A percentile compares a stretch with the other conserved stretches of the same genome.
Conservation (phyloP, 108 stramenopile species). For the Skeletonema potamos region DNA sequence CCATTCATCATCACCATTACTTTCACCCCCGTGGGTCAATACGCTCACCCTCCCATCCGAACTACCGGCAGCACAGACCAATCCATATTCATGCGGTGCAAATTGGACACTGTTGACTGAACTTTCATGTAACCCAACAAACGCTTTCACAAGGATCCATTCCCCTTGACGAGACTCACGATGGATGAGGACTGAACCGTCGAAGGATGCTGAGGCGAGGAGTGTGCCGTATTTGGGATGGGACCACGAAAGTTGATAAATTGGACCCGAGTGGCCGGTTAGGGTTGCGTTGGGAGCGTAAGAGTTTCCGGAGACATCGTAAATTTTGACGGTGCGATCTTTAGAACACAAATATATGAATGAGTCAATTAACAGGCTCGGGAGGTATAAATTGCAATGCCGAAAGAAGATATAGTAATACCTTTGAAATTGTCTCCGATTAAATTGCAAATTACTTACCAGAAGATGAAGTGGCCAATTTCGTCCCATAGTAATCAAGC, state of each 20-base stretch:
- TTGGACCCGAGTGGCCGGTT: constrained; percentile 89
- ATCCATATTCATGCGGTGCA: constrained; percentile 88
- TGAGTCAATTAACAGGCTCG: neutral
- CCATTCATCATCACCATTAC: constrained; percentile 63
- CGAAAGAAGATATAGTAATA: neutral
- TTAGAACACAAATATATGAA: neutral
- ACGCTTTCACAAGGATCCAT: constrained; percentile 80
- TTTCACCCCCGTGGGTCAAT: constrained; percentile 65
- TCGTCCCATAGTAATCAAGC: constrained; percentile 94
- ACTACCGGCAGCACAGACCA: constrained; percentile 67
- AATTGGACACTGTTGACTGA: constrained; percentile 87
- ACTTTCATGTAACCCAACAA: constrained; percentile 58
- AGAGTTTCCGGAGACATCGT: constrained; percentile 80
- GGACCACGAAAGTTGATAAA: constrained; percentile 95
- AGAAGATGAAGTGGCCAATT: constrained; percentile 90
- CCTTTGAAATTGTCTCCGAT: neutral
- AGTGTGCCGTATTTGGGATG: constrained; percentile 92
- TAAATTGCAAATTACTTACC: constrained; percentile 45
- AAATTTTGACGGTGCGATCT: constrained; percentile 94
- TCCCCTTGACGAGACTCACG: constrained; percentile 79
- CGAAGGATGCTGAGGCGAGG: constrained; percentile 89
- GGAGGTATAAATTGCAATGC: neutral
- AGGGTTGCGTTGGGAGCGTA: constrained; percentile 84
- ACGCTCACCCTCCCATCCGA: constrained; percentile 87
- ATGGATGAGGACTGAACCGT: constrained; percentile 86